These are phyloP conservation scores for Sugiyamaella chiloensis DNA, from an alignment of 805 yeast genomes.

Conservation along the genomic window DNA sequence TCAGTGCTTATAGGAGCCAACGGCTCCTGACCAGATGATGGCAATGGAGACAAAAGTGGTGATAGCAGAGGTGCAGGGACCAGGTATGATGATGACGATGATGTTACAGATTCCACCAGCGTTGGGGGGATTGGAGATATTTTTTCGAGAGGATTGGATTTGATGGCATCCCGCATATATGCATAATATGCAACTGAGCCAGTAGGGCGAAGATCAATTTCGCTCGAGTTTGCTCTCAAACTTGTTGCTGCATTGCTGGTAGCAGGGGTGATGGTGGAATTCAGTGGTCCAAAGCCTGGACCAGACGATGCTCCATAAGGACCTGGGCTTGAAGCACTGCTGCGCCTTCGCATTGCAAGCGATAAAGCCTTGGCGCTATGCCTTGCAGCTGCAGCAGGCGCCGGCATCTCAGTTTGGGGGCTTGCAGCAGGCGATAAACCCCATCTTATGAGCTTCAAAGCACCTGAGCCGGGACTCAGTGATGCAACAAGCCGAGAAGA, in stretches of 20 bases:
- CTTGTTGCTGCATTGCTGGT: neutral
- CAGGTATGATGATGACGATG: neutral
- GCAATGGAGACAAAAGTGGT: slow-evolving; percentile 2
- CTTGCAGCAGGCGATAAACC: neutral
- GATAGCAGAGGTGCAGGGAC: neutral
- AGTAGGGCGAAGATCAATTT: neutral
- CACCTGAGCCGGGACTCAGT: neutral
- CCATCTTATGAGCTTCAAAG: neutral
- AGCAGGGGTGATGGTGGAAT: too few relatives aligned
- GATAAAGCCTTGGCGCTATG: too few relatives aligned
- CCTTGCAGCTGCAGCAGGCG: neutral
- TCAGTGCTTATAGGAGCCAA: slow-evolving; percentile 1
- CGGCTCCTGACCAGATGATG: too few relatives aligned
- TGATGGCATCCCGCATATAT: neutral
- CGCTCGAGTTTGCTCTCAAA: neutral
- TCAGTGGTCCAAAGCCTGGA: too few relatives aligned
- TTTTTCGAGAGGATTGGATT: neutral
- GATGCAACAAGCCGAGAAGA: slow-evolving; percentile 9
- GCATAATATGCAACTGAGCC: slow-evolving; percentile 8
- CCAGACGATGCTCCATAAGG: too few relatives aligned
- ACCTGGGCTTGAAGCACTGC: slow-evolving; percentile 1
- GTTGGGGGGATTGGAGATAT: neutral
- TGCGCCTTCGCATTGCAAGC: slow-evolving; percentile 1
- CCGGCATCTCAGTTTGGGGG: neutral
- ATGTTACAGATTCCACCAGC: neutral